Conservation (phyloP, 73 alveolate species). For the Blepharisma stoltei region DNA sequence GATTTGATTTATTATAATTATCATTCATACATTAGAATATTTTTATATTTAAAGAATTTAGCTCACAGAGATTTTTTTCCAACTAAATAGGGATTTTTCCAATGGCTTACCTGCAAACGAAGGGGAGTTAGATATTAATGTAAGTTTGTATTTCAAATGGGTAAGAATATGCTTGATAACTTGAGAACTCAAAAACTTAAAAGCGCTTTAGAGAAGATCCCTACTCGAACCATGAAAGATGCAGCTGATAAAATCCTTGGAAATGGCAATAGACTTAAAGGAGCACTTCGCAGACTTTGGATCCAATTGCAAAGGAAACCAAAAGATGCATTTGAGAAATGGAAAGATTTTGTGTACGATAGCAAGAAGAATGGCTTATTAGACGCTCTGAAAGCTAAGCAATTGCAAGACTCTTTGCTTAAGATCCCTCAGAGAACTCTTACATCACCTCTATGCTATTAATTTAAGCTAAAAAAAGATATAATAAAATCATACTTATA, state of each 20-base stretch:
- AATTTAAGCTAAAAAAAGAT: no score
- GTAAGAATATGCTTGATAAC: not conserved
- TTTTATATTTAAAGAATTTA: no score
- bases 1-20: no score
- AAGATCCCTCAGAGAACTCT: not conserved
- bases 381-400: not conserved
- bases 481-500: no score
- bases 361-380: not conserved
- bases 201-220: not conserved
- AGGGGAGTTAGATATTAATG: no score
- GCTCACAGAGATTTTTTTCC: no score
- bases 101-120: no score
- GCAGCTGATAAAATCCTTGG: not conserved
- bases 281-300: not conserved
- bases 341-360: not conserved
- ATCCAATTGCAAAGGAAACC: not conserved
- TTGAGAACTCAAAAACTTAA: not conserved
- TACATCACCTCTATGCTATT: no score
- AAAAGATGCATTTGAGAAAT: not conserved
- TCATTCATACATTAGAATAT: no score
- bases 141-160: no score
- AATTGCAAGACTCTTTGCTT: not conserved
- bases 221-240: not conserved
- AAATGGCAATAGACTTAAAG: not conserved
- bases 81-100: no score